Conservation (phyloP, 2,329 filamentous ascomycete species). For the Diaporthe nobilis region DNA sequence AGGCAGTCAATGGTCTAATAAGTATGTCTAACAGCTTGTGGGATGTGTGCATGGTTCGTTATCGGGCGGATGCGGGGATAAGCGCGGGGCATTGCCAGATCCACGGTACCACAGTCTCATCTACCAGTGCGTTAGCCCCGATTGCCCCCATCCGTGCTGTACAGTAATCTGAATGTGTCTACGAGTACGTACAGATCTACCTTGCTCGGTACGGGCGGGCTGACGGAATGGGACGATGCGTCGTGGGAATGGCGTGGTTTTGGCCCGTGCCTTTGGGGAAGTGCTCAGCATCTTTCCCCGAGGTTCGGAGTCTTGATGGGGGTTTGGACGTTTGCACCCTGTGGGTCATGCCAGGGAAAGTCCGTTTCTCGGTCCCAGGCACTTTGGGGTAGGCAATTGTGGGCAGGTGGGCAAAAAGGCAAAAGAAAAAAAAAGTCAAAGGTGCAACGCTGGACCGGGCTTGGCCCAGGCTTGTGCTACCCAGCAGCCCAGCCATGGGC, state of each 20-base stretch:
- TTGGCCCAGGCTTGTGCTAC: constrained; percentile 28
- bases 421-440: constrained; percentile 22
- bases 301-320: constrained; percentile 23
- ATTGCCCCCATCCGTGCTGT: constrained; percentile 5
- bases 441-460: neutral
- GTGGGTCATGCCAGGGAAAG: neutral
- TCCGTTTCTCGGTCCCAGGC: constrained; percentile 15
- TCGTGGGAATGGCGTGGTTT: constrained; percentile 37
- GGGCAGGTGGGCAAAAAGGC: neutral
- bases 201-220: neutral
- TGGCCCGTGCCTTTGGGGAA: neutral
- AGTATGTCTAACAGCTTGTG: constrained; percentile 15
- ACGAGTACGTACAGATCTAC: constrained; percentile 14
- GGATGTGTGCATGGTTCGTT: constrained; percentile 11
- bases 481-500: neutral
- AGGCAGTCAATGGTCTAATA: neutral
- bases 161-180: constrained; percentile 15
- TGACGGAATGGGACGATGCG: constrained; percentile 32
- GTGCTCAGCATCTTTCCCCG: neutral
- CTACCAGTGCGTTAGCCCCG: neutral
- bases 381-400: neutral
- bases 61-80: neutral
- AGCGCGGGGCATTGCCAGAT: constrained; percentile 20
- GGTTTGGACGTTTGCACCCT: neutral
- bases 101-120: neutral